Base-by-base conservation (phyloP, 352 stramenopile genomes). In the Pythium myriotylum region DNA sequence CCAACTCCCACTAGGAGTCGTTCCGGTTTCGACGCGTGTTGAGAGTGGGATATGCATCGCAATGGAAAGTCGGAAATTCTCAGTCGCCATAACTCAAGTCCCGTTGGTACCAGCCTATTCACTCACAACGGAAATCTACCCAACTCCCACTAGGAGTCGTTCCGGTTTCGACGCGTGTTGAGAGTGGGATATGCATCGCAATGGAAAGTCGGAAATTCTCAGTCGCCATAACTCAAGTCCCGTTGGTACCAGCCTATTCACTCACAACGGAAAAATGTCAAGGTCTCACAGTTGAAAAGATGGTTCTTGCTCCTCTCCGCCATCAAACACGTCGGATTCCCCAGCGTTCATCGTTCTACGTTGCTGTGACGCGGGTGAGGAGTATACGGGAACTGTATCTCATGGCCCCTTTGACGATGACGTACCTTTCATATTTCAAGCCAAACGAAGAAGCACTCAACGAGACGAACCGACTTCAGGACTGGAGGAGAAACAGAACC, bases 241-340 rank as follows among this genome's bases (percentile, higher is more conserved):
- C 41, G 16, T 13, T 62, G 10, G 43, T 62, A 6, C 42, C 56
- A 19, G 46, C 46, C 1, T 52, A 56, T n/a, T 55, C 43, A 13
- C 45, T 56, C 12, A 63, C 56, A 50, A 50, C 56, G 9, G 45
- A 63, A 45, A 63, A 63, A 17, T 63, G 56, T 40, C 56, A 56
- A 29, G 56, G 45, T 8, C 46, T 63, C 0, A 56, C 56, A 3
- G 43, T 55, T 1, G 54, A 62, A 12, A 62, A 48, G n/a, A 54
- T 62, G 43, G 29, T 62, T 24, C 45, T 62, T 4, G 54, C 43
- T 16, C 54, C 45, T 2, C 45, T 54, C 17, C 42, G 54, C 0
- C 54, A 62, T n/a, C 26, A 35, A 47, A 62, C 43, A 12, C 42
- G 54, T 5, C 54, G 43, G 9, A 39, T 26, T 19, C 54, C 54